Base-by-base conservation (phyloP, 2,329 filamentous ascomycete species). In the Trichophyton simii region DNA sequence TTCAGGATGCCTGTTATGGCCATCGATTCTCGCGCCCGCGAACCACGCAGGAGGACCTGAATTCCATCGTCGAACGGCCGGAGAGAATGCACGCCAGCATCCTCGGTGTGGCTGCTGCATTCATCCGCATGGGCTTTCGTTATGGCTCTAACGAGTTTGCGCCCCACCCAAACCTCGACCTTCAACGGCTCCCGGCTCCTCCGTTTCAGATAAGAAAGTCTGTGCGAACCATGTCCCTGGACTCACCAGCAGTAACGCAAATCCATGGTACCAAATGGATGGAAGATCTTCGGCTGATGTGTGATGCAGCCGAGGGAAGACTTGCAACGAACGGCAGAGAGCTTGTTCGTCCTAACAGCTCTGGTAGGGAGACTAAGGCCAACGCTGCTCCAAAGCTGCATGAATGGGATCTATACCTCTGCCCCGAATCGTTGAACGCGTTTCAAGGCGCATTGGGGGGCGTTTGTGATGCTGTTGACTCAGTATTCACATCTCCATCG, bases 261-360 rank as follows among this genome's bases (percentile, higher is more conserved):
- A 91, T 99, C 0, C 94, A 99, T 75, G 92, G 92, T 0, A 81
- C 79, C 2, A 88, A 88, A 65, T 96, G 92, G 92, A 96, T 97
- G 91, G 84, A 88, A 59, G 92, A 97, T 71, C 76, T 99, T 57
- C 87, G 86, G 73, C 78, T 81, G 6, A 89, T 97, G 87, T 97
- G 94, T 71, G 82, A 89, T 36, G 79, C 83, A 52, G 91, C 92
- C 2, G 89, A 89, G 69, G 79, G 83, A 3, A 92, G 88, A 69
- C 79, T 97, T 59, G 88, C 89, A 4, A 77, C 84, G 64, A 87
- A 86, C 61, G 86, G 85, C 8, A 92, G 88, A 70, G 91, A 96
- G 72, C 76, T 96, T 46, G 80, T 83, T 63, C 82, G 91, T 57
- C 85, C 86, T 1, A 67, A 66, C 25, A 72, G 70, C 36, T 68